A percentile compares a stretch with the other conserved stretches of the same genome.
Conservation (phyloP, 2,329 filamentous ascomycete species). For the Neopestalotiopsis rosae region DNA sequence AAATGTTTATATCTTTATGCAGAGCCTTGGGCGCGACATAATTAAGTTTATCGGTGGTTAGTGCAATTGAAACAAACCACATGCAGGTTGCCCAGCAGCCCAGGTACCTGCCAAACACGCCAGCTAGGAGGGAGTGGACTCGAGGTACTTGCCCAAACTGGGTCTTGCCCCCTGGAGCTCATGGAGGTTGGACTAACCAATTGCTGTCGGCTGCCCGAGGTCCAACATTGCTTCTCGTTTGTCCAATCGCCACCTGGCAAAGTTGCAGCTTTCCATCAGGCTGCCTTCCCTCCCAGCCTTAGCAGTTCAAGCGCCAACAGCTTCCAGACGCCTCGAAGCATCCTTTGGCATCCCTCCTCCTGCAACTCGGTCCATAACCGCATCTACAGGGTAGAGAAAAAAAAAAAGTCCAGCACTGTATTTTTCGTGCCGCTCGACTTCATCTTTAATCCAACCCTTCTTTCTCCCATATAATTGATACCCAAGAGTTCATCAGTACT, state of each 20-base stretch:
- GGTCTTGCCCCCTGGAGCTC: not conserved
- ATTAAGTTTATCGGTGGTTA: no score
- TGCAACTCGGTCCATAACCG: constrained; percentile 2
- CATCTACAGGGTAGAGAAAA: constrained; percentile 2
- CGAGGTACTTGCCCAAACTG: not conserved
- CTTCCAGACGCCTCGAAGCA: not conserved
- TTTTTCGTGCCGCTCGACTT: not conserved
- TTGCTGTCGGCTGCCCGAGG: not conserved
- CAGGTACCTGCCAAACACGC: no score
- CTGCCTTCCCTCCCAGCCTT: not conserved
- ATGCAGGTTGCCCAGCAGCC: no score
- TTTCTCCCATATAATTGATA: constrained; percentile 13
- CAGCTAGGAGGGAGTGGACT: not conserved
- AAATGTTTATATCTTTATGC: no score
- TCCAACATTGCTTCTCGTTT: not conserved
- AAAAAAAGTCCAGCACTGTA: constrained; percentile 5
- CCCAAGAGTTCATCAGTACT: constrained; percentile 5
- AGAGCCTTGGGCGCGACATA: no score
- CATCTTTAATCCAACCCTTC: constrained; percentile 7
- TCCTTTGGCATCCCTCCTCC: not conserved
- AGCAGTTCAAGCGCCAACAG: not conserved
- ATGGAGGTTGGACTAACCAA: not conserved
- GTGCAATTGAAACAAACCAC: no score
- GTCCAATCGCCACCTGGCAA: not conserved
- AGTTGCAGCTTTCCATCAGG: not conserved